Evolutionary conservation across 768 basidiomycete genomes (phyloP), one percentile per base, ranked within the genome.

Genomic region (Amanita brunnescens): DNA sequence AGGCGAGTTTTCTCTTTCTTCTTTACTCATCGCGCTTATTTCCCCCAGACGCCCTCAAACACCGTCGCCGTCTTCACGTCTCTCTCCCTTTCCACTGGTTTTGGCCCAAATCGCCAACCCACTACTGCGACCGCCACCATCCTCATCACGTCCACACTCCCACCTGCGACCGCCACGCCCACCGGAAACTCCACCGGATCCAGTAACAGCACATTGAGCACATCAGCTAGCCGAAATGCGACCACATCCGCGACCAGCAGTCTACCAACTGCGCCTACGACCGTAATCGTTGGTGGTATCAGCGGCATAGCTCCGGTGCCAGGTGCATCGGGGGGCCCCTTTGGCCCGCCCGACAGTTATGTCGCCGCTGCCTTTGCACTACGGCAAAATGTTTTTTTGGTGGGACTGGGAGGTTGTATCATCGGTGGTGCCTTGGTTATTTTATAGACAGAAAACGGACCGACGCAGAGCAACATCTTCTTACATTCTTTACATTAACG

Each of bases 301-400:
- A 51, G 66, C 3, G 58, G 66, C 24, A 79, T 78, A 21, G 85
- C 85, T 2, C 85, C 85, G 8, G 64, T 68, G 40, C 86, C 85
- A 21, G 85, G 85, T 18, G 65, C 70, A 43, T 55, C 68, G 16
- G 73, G 65, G 38, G 82, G 82, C 29, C 65, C 75, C 32, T 83
- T 73, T 54, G 86, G 86, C n/a, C 86, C 86, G 42, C 71, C 73
- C 42, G 85, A 89, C 59, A 64, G 70, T 47, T 87, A 81, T 66
- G 81, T 80, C 55, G 76, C 82, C 24, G 76, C 72, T 10, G 86
- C 79, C 6, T 58, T 68, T 2, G 65, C 70, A 1, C 68, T 82
- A 34, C 69, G 70, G 35, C 60, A 67, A 56, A 78, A 76, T 53
- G 66, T 72, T 5, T 53, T 76, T 12, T 51, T 77, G 37, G 69